A percentile compares a stretch with the other conserved stretches of the same genome.
These are phyloP conservation scores for Populus hybrid DNA, from an alignment of 441 rosid genomes.

Conservation along the genomic window DNA sequence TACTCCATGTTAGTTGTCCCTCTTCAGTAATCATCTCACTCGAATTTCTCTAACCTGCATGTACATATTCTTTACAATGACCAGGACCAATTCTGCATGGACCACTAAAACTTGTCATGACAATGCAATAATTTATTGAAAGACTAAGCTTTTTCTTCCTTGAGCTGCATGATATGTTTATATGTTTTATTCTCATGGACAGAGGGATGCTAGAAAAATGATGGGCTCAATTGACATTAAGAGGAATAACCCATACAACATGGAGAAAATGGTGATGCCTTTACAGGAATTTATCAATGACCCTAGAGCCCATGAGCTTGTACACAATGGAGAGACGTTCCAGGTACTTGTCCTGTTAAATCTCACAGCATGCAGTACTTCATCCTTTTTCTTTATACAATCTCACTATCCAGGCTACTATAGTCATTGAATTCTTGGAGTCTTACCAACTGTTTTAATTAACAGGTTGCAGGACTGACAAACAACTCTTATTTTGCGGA, in stretches of 20 bases:
- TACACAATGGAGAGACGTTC: conserved; percentile 96
- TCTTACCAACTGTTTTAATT: conserved; percentile 12
- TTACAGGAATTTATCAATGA: conserved; percentile 63
- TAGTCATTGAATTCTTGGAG: not conserved
- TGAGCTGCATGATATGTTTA: not conserved
- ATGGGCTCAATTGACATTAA: conserved; percentile 41
- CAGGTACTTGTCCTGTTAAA: conserved; percentile 50
- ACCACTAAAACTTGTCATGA: not conserved
- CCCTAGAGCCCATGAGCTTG: conserved; percentile 69
- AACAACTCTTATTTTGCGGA: conserved; percentile 75
- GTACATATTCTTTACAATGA: not conserved
- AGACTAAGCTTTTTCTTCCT: not conserved
- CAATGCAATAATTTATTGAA: not conserved
- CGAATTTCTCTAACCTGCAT: not conserved
- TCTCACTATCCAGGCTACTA: not conserved
- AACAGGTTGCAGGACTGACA: conserved; percentile 93
- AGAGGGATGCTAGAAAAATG: conserved; percentile 69
- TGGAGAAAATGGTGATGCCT: conserved; percentile 86
- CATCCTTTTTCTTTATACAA: not conserved
- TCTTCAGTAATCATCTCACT: not conserved
- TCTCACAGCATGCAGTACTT: not conserved
- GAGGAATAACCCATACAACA: conserved; percentile 61
- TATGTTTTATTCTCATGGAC: conserved; percentile 21
- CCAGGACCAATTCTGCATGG: too few relatives aligned
- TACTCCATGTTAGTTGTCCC: not conserved